A percentile compares a stretch with the other conserved stretches of the same genome.
These are phyloP conservation scores for Beauveria pseudobassiana DNA, from an alignment of 2,329 filamentous ascomycete genomes.

Conservation along the genomic window DNA sequence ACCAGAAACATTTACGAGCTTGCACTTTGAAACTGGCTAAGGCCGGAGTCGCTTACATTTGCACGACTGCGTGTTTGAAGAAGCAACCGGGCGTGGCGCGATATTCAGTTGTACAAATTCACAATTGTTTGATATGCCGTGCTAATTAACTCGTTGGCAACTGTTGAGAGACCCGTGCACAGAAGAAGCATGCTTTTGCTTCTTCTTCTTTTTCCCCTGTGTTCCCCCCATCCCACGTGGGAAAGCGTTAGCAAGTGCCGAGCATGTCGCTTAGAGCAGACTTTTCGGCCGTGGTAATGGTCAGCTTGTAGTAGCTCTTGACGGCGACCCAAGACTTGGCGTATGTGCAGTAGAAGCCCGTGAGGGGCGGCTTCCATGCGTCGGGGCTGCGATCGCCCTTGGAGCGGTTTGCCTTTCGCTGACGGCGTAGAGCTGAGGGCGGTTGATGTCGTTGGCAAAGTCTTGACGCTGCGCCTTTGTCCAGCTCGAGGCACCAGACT, in stretches of 20 bases:
- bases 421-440: constrained; percentile 72
- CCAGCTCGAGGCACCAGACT: constrained; percentile 68
- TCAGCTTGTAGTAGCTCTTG: constrained; percentile 64
- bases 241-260: constrained; percentile 42
- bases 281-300: constrained; percentile 66
- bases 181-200: not conserved
- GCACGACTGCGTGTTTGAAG: not conserved
- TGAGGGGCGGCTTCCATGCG: constrained; percentile 64
- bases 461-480: constrained; percentile 56
- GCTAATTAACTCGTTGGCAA: not conserved
- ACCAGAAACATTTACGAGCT: not conserved
- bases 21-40: not conserved
- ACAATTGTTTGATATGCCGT: constrained; percentile 11
- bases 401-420: constrained; percentile 65
- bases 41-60: not conserved
- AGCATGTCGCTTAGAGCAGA: constrained; percentile 57
- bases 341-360: constrained; percentile 70
- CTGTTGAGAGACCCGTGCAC: not conserved
- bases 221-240: too few species aligned
- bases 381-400: constrained; percentile 73
- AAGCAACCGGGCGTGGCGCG: not conserved
- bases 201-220: not conserved
- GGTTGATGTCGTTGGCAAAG: constrained; percentile 70
- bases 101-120: constrained; percentile 2
- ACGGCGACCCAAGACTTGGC: constrained; percentile 70